These are phyloP conservation scores for Vanderwaltozyma verrucispora DNA, from an alignment of 805 yeast species.

Conservation along the genomic window DNA sequence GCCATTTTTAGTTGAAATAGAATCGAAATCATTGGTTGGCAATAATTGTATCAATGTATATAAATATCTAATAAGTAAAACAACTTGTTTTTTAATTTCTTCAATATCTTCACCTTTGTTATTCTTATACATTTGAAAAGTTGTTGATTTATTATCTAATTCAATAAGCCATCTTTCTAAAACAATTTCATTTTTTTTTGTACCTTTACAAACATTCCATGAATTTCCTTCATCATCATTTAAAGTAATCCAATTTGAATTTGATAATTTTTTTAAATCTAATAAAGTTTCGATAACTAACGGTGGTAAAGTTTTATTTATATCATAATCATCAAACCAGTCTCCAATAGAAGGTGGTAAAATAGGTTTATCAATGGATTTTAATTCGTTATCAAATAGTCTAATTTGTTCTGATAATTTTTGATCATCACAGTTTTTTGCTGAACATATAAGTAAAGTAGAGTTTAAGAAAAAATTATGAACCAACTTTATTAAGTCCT, in stretches of 20 bases:
- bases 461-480: conserved; percentile 58
- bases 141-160: conserved; percentile 37
- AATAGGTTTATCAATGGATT: conserved; percentile 6
- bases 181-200: conserved; percentile 72
- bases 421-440: conserved; percentile 30
- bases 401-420: not conserved
- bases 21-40: conserved; percentile 58
- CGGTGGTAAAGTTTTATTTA: conserved; percentile 48
- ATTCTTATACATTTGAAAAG: conserved; percentile 28
- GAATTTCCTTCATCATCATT: conserved; percentile 42
- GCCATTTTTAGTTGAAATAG: conserved; percentile 29
- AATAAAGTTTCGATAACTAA: conserved; percentile 76
- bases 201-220: conserved; percentile 51
- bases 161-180: conserved; percentile 90
- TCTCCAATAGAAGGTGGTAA: conserved; percentile 10
- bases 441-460: conserved; percentile 44
- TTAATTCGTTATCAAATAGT: conserved; percentile 1
- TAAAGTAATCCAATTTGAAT: conserved; percentile 50
- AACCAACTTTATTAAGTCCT: conserved; percentile 29
- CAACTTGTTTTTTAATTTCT: conserved; percentile 60
- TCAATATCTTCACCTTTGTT: conserved; percentile 21
- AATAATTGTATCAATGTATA: conserved; percentile 55
- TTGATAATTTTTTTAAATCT: conserved; percentile 48
- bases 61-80: conserved; percentile 62
- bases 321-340: conserved; percentile 13